Percentiles rank a stretch among this genome's conserved stretches.
Conservation (phyloP, 2,329 filamentous ascomycete species). For the Verticillium nubilum region DNA sequence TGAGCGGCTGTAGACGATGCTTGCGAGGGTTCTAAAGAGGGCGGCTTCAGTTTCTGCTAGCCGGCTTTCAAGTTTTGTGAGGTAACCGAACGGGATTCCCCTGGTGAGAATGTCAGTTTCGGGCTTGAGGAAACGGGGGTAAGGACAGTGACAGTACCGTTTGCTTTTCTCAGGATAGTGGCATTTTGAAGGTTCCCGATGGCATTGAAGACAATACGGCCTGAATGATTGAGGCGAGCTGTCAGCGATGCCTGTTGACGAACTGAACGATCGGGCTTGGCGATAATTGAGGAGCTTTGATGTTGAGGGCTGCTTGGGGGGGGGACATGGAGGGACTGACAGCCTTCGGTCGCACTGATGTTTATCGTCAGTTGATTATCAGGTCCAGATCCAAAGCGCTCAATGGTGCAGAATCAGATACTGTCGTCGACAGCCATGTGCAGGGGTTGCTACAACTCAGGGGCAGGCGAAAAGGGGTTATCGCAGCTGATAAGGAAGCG, state of each 20-base stretch:
- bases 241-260: neutral
- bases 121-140: neutral
- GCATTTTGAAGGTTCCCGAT: slow-evolving; percentile 19
- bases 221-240: slow-evolving; percentile 8
- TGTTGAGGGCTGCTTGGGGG: neutral
- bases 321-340: neutral
- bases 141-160: slow-evolving; percentile 14
- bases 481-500: neutral
- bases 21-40: slow-evolving; percentile 16
- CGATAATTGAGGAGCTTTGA: neutral
- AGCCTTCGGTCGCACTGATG: slow-evolving; percentile 9
- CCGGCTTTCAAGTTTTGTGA: slow-evolving; percentile 30
- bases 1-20: neutral
- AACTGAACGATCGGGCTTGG: neutral
- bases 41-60: slow-evolving; percentile 25
- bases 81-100: slow-evolving; percentile 30
- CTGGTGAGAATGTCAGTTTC: slow-evolving; percentile 8
- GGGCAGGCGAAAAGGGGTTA: neutral
- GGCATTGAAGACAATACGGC: slow-evolving; percentile 23
- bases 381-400: neutral
- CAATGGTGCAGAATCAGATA: too few relatives aligned
- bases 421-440: too few relatives aligned
- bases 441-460: too few relatives aligned
- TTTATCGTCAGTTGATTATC: neutral
- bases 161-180: slow-evolving; percentile 28